phyloP scores from a whole-genome alignment of 495 filamentous ascomycete species.

The Pseudoneurospora amorphoporcata region DNA sequence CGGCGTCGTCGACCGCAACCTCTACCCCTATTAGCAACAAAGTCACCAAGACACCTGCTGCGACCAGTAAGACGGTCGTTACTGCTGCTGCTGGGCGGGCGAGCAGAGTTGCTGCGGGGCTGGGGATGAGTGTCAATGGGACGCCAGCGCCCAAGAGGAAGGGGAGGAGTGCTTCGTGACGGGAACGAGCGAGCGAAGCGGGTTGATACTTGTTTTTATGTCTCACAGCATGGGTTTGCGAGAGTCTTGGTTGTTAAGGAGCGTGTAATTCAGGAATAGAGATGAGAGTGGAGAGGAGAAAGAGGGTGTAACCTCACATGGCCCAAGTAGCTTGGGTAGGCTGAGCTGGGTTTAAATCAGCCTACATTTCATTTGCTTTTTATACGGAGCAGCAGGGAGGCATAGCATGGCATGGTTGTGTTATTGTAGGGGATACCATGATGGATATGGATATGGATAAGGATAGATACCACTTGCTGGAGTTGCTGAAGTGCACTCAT shows the following conservation, averaged over 20 bases:
- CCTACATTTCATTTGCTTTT: not conserved
- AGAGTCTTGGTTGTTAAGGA: not conserved
- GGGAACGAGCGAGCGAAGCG: not conserved
- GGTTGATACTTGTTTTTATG: not conserved
- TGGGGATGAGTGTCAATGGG: constrained; percentile 27
- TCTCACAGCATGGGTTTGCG: not conserved
- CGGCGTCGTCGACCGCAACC: not conserved
- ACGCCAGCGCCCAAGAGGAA: constrained; percentile 26
- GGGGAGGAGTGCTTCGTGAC: constrained; percentile 3
- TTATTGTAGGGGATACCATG: not conserved
- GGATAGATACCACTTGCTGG: not conserved
- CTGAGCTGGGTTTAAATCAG: not conserved
- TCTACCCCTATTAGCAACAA: not conserved
- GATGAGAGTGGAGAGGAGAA: not conserved
- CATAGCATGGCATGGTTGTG: not conserved
- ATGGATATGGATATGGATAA: not conserved
- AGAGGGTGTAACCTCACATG: not conserved
- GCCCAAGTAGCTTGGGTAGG: not conserved
- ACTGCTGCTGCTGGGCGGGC: constrained; percentile 4
- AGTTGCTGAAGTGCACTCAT: not conserved
- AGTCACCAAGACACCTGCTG: not conserved
- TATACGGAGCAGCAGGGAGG: not conserved
- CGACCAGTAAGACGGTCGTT: not conserved
- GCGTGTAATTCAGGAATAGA: not conserved
- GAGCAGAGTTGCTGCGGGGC: constrained; percentile 11